Evolutionary conservation across 345 rosid genomes (phyloP), one percentile per base, ranked within the genome.

Genomic region (Isatis tinctoria): DNA sequence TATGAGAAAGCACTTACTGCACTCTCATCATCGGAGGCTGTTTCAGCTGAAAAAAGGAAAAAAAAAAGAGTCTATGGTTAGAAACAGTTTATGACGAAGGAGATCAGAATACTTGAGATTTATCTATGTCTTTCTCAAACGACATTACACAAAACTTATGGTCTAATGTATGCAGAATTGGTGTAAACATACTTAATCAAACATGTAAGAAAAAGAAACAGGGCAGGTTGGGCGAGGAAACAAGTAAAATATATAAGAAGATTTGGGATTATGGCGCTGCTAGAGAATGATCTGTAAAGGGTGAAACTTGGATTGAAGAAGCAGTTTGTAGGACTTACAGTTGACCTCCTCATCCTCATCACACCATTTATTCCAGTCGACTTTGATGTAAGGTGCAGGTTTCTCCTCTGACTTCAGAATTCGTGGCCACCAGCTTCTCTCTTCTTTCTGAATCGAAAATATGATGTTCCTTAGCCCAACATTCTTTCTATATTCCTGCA

Each of bases 281-380:
- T 3, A 17, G 27, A 39, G 6, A 4, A n/a, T 41, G 59, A 47
- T 5, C 41, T 37, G 43, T 24, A 72, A 39, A 36, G 60, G 3
- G 20, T 28, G 43, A 65, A n/a, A 27, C 33, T 16, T 39, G 58
- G 18, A 60, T 11, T 20, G 59, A 43, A 71, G 6, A 2, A 13
- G 11, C 43, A 10, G 33, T 54, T 64, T 45, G 35, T 28, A 28
- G 8, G 76, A 82, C 96, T 88, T 85, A 95, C 97, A 84, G 66
- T 67, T 41, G 36, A 78, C 69, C 59, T 84, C 94, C 14, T 91
- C 97, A 57, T 95, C 97, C 80, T 95, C 99, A 63, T 95, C 99
- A n/a, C 96, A 88, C 99, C 99, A 95, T 79, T 84, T 95, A 74
- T 92, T 95, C 97, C 97, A 95, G 79, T 95, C 97, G 53, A 95